These are phyloP conservation scores for Fabrea salina DNA, from an alignment of 169 alveolate genomes.

Conservation along the genomic window DNA sequence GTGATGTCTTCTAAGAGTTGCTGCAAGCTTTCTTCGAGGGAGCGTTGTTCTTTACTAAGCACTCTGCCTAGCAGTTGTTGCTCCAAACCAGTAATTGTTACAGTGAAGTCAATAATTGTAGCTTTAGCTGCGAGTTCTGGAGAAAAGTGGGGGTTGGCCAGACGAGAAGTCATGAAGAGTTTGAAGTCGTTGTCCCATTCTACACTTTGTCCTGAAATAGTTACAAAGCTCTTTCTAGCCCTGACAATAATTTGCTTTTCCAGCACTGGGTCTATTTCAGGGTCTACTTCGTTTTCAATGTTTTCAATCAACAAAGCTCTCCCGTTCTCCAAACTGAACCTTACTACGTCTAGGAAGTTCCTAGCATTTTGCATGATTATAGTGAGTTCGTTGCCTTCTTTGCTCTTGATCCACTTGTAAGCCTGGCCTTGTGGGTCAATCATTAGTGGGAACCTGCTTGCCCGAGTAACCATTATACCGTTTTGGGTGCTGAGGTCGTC, in stretches of 20 bases:
- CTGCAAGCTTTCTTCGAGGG: conserved; percentile 90
- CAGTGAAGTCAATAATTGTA: conserved; percentile 96
- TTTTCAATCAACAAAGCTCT: conserved; percentile 91
- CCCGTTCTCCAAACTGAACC: conserved; percentile 91
- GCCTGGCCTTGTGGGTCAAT: conserved; percentile 91
- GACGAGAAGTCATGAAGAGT: conserved; percentile 93
- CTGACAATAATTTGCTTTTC: conserved; percentile 91
- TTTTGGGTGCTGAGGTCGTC: conserved; percentile 88
- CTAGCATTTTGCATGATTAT: conserved; percentile 56
- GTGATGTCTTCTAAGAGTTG: conserved; percentile 89
- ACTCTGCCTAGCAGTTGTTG: conserved; percentile 96
- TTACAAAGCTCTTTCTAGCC: conserved; percentile 84
- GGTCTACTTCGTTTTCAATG: conserved; percentile 94
- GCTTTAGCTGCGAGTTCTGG: conserved; percentile 97
- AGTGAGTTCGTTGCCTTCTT: conserved; percentile 58
- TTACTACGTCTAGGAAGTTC: conserved; percentile 90
- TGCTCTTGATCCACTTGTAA: conserved; percentile 82
- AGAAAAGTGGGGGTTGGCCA: conserved; percentile 94
- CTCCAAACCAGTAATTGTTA: conserved; percentile 92
- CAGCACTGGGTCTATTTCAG: conserved; percentile 93
- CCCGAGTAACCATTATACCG: conserved; percentile 89
- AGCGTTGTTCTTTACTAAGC: conserved; percentile 91
- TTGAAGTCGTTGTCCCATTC: conserved; percentile 92
- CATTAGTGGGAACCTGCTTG: conserved; percentile 87
- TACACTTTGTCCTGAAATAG: conserved; percentile 88